Conservation (phyloP, 108 stramenopile genomes). For the Discostella stelligeroides region DNA sequence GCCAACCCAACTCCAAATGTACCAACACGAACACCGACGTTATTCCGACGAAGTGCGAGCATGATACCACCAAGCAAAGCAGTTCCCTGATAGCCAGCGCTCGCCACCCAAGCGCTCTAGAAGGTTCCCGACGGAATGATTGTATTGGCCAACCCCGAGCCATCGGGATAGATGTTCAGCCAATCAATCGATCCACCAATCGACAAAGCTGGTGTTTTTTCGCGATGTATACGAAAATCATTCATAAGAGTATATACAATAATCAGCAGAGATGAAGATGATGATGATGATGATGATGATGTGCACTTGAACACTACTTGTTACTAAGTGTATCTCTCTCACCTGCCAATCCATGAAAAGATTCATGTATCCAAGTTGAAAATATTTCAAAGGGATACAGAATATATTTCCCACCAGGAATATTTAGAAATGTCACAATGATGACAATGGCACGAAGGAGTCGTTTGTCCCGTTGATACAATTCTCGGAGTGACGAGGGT, state of each 20-base stretch:
- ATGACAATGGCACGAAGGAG: slow-evolving; percentile 50
- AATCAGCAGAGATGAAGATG: too few species aligned
- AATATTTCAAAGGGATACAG: slow-evolving; percentile 67
- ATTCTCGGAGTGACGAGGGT: slow-evolving; percentile 29
- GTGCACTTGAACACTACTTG: not conserved
- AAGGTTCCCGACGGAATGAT: slow-evolving; percentile 25
- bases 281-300: too few species aligned
- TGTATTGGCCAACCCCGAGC: slow-evolving; percentile 61
- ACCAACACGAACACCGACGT: slow-evolving; percentile 53
- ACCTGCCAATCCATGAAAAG: slow-evolving; percentile 62
- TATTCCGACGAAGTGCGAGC: slow-evolving; percentile 61
- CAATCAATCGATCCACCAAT: slow-evolving; percentile 20
- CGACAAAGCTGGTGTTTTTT: slow-evolving; percentile 21
- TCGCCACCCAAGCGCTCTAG: slow-evolving; percentile 52
- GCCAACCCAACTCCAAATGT: slow-evolving; percentile 49
- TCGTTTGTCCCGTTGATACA: slow-evolving; percentile 47
- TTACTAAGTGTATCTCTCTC: not conserved
- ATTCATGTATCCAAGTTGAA: slow-evolving; percentile 74
- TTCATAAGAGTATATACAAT: not conserved
- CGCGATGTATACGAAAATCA: not conserved
- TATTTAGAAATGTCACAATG: slow-evolving; percentile 55
- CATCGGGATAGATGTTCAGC: slow-evolving; percentile 60
- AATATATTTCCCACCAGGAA: slow-evolving; percentile 35
- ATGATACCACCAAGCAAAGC: slow-evolving; percentile 59
- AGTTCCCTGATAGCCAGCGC: slow-evolving; percentile 64